phyloP scores from a whole-genome alignment of 495 filamentous ascomycete genomes.

The Staphylotrichum longicolle region DNA sequence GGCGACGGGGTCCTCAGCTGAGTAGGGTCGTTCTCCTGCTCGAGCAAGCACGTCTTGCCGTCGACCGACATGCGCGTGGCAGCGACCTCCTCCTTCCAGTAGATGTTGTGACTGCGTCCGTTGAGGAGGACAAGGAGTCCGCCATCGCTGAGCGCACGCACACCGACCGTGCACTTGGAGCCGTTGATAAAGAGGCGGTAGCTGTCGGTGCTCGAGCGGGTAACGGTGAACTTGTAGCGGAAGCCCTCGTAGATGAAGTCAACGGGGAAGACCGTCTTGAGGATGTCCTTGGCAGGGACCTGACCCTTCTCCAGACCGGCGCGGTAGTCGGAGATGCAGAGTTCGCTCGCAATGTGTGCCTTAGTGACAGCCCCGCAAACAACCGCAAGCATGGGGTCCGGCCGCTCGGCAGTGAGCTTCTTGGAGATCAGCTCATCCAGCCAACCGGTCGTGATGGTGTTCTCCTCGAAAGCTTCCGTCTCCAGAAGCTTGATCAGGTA shows the following conservation, averaged over 20 bases:
- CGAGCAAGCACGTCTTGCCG: slow-evolving; percentile 93
- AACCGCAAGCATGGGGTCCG: slow-evolving; percentile 85
- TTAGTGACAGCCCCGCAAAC: slow-evolving; percentile 94
- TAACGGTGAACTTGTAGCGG: slow-evolving; percentile 98
- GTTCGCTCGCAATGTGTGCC: slow-evolving; percentile 89
- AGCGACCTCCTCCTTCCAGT: slow-evolving; percentile 98
- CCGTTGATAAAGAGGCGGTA: slow-evolving; percentile 99
- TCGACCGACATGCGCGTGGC: slow-evolving; percentile 95
- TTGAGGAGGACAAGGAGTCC: slow-evolving; percentile 87
- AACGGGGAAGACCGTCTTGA: slow-evolving; percentile 96
- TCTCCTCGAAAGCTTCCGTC: slow-evolving; percentile 96
- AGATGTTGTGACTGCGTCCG: slow-evolving; percentile 93
- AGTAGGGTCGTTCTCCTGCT: slow-evolving; percentile 99
- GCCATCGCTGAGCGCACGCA: slow-evolving; percentile 89
- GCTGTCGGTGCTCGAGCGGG: slow-evolving; percentile 85
- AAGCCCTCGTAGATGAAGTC: slow-evolving; percentile 98
- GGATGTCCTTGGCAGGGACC: slow-evolving; percentile 89
- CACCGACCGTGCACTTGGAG: slow-evolving; percentile 90
- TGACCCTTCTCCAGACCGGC: slow-evolving; percentile 94
- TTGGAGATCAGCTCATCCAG: slow-evolving; percentile 98
- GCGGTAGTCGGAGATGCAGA: slow-evolving; percentile 80
- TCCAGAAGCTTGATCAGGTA: slow-evolving; percentile 99
- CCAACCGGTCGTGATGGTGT: slow-evolving; percentile 99
- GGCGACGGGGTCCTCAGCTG: slow-evolving; percentile 93
- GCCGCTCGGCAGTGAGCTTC: slow-evolving; percentile 93